Percentiles rank a stretch among this genome's conserved stretches.
Evolutionary conservation across 345 rosid species (phyloP).

Genomic region (Brassica incana): DNA sequence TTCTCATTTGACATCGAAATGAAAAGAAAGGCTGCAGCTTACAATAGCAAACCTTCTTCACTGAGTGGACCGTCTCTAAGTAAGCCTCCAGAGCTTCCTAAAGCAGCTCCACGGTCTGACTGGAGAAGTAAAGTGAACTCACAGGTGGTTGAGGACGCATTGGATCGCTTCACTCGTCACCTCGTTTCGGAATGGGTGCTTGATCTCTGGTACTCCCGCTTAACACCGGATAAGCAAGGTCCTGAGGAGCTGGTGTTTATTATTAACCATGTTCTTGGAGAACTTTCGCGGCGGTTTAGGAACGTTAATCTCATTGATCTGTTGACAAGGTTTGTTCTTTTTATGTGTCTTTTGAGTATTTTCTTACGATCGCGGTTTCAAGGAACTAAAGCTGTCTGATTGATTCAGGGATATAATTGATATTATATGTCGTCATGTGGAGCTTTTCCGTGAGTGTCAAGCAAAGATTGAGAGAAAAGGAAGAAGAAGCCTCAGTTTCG

Average conservation of each 20-base stretch:
- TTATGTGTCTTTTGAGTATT: not conserved
- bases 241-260: constrained; percentile 84
- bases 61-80: constrained; percentile 34
- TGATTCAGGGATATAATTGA: constrained; percentile 76
- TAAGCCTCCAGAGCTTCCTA: constrained; percentile 50
- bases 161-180: constrained; percentile 82
- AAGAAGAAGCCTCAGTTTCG: constrained; percentile 49
- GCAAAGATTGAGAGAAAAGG: constrained; percentile 66
- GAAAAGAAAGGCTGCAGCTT: constrained; percentile 70
- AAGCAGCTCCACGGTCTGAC: constrained; percentile 50
- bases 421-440: constrained; percentile 75
- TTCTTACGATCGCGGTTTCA: not conserved
- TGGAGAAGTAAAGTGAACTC: constrained; percentile 95
- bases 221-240: constrained; percentile 84
- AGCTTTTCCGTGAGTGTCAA: constrained; percentile 72
- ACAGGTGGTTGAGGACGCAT: constrained; percentile 81
- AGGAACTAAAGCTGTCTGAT: constrained; percentile 42
- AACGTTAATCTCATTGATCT: constrained; percentile 82
- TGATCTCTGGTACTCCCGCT: constrained; percentile 88
- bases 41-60: constrained; percentile 55
- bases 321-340: constrained; percentile 65
- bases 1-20: constrained; percentile 76
- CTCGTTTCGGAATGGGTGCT: constrained; percentile 87
- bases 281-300: constrained; percentile 72
- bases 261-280: constrained; percentile 80